Evolutionary conservation across 2,329 filamentous ascomycete species (phyloP).

Genomic region (Neonectria coccinea): DNA sequence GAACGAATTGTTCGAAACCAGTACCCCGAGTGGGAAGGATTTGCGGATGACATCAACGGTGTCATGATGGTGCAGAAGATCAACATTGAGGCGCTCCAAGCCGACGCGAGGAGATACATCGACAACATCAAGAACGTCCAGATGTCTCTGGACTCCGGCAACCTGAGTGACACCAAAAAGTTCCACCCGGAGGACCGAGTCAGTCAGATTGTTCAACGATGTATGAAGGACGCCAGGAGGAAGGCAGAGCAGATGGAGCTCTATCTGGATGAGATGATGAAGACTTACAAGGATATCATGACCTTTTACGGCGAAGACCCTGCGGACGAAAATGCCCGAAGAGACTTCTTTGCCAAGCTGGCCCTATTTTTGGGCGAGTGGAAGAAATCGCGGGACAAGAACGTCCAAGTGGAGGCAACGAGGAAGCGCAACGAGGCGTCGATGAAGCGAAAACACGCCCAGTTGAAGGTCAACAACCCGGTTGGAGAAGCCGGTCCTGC

Average conservation of each 20-base stretch:
- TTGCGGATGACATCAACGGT: constrained; percentile 83
- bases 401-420: constrained; percentile 83
- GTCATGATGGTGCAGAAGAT: constrained; percentile 87
- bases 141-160: constrained; percentile 89
- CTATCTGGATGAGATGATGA: constrained; percentile 92
- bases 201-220: constrained; percentile 87
- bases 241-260: constrained; percentile 97
- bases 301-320: constrained; percentile 96
- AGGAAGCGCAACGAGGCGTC: constrained; percentile 88
- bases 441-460: constrained; percentile 89
- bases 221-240: constrained; percentile 95
- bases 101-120: constrained; percentile 91
- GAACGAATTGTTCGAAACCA: constrained; percentile 97
- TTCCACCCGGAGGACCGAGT: constrained; percentile 98
- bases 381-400: constrained; percentile 97
- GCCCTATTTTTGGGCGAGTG: constrained; percentile 91
- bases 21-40: constrained; percentile 94
- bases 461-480: constrained; percentile 70
- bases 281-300: constrained; percentile 95
- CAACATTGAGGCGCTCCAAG: constrained; percentile 91
- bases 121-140: constrained; percentile 96
- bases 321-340: constrained; percentile 88
- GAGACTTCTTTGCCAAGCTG: constrained; percentile 96
- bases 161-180: constrained; percentile 94
- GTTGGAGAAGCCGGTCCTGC: constrained; percentile 63